Evolutionary conservation across 306 rosid species (phyloP).

Genomic region (Quercus berberidifolia): DNA sequence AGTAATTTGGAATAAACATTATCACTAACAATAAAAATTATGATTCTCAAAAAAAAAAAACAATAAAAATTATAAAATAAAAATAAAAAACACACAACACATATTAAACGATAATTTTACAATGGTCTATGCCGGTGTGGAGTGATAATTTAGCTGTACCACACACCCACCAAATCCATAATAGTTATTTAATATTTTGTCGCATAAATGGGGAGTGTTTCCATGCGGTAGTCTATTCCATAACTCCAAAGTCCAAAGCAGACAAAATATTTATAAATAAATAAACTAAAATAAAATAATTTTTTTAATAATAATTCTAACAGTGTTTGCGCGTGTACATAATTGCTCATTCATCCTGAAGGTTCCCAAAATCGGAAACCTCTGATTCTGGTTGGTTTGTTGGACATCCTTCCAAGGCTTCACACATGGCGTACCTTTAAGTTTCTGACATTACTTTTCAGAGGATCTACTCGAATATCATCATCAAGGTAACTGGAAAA

Average conservation of each 20-base stretch:
- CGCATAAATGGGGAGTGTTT: not conserved
- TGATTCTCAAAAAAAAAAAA: no score
- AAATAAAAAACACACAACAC: no score
- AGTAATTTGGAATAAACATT: no score
- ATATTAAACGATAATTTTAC: no score
- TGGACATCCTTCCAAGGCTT: not conserved
- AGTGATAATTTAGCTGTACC: not conserved
- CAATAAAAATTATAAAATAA: no score
- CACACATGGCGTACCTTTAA: not conserved
- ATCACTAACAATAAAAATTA: no score
- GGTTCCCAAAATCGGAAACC: not conserved
- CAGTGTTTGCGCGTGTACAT: not conserved
- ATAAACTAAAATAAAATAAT: no score
- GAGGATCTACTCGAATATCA: not conserved
- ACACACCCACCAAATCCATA: not conserved
- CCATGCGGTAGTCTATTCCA: not conserved
- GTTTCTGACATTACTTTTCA: not conserved
- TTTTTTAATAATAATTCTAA: no score
- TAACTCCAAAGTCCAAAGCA: not conserved
- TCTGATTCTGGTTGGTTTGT: not conserved
- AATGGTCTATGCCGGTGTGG: no score
- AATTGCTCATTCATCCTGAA: not conserved
- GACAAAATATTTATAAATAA: no score
- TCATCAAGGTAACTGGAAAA: not conserved
- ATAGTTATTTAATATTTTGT: not conserved